A percentile compares a stretch with the other conserved stretches of the same genome.
Conservation (phyloP, 2,329 filamentous ascomycete genomes). For the Periconia macrospinosa region DNA sequence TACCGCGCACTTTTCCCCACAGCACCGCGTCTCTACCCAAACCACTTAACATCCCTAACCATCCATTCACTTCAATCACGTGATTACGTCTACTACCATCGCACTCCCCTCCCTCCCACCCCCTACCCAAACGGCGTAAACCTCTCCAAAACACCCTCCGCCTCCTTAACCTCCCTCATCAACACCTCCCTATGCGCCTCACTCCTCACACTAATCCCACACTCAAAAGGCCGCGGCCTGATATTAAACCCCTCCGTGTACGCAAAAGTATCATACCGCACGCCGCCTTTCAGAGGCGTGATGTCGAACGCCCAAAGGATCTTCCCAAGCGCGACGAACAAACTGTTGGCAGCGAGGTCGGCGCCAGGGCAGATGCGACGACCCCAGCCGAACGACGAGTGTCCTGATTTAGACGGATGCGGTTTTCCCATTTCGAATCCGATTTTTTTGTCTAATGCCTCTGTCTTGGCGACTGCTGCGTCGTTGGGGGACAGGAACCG, state of each 20-base stretch:
- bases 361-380: conserved; percentile 36
- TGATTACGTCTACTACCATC: too few species aligned
- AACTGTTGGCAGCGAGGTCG: conserved; percentile 32
- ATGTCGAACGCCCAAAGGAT: conserved; percentile 42
- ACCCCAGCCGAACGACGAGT: conserved; percentile 41
- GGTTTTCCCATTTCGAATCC: conserved; percentile 24
- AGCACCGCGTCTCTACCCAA: too few species aligned
- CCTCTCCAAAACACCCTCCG: conserved; percentile 34
- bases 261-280: conserved; percentile 42
- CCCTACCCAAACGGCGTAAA: conserved; percentile 36
- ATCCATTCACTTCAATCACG: too few species aligned
- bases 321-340: conserved; percentile 38
- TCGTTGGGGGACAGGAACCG: conserved; percentile 39
- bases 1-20: too few species aligned
- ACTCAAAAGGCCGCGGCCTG: conserved; percentile 39
- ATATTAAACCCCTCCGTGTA: conserved; percentile 49
- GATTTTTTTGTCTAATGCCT: too few species aligned
- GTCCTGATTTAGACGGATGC: conserved; percentile 34
- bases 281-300: conserved; percentile 26
- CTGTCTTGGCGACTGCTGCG: too few species aligned
- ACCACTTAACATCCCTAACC: too few species aligned
- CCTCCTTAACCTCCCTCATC: conserved; percentile 29
- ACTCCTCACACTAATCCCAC: conserved; percentile 37
- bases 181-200: conserved; percentile 31
- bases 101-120: too few species aligned